Conservation (phyloP, 306 rosid species). For the Cicer bijugum region DNA sequence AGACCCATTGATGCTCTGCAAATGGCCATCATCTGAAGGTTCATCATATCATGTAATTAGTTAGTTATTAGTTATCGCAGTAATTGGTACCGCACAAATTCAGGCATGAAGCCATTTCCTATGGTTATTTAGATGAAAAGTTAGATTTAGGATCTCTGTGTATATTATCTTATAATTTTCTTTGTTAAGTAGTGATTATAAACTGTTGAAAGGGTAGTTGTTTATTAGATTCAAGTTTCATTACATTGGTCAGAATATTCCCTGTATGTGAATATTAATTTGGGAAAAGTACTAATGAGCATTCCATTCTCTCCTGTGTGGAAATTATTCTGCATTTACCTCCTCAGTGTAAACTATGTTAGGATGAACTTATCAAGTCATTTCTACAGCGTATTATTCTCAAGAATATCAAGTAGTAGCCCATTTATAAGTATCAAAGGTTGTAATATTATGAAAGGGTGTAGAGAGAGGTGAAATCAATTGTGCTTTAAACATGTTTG, state of each 20-base stretch:
- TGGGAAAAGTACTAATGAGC: constrained; percentile 30
- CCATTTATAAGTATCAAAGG: not conserved
- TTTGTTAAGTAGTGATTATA: constrained; percentile 47
- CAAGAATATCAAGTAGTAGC: not conserved
- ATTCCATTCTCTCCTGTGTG: constrained; percentile 1
- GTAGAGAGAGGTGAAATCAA: no score
- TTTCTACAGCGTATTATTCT: constrained; percentile 10
- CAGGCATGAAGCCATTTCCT: constrained; percentile 48
- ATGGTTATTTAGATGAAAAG: constrained; percentile 54
- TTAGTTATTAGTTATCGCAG: constrained; percentile 43
- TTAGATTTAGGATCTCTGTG: constrained; percentile 76
- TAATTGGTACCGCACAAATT: constrained; percentile 47
- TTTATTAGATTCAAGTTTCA: constrained; percentile 44
- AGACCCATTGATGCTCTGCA: constrained; percentile 20
- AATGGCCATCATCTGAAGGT: constrained; percentile 38
- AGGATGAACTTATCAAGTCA: constrained; percentile 1
- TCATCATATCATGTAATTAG: constrained; percentile 54
- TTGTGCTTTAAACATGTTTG: no score
- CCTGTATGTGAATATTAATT: constrained; percentile 53
- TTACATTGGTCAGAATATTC: constrained; percentile 41
- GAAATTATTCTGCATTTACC: constrained; percentile 25
- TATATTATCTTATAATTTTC: constrained; percentile 55
- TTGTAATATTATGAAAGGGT: no score
- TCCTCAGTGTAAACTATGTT: constrained; percentile 1
- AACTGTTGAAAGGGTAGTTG: constrained; percentile 57